Evolutionary conservation across 2,329 filamentous ascomycete genomes (phyloP).

Genomic region (Aureobasidium uvarum): DNA sequence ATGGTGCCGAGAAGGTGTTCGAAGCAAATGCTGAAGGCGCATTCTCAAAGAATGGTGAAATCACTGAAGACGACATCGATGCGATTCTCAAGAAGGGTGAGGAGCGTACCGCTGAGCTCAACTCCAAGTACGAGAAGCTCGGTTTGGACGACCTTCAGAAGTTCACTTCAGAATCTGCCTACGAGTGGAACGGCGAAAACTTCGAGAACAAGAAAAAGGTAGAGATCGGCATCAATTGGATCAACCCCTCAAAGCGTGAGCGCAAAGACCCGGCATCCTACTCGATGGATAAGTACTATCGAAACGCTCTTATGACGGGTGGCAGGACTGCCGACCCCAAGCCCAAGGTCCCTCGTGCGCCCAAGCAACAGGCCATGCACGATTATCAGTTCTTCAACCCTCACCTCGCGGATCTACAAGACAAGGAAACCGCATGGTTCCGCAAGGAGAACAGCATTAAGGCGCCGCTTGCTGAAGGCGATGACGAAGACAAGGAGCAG

Average conservation of each 20-base stretch:
- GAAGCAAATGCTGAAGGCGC: conserved; percentile 64
- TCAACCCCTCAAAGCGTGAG: conserved; percentile 97
- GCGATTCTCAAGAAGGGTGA: conserved; percentile 82
- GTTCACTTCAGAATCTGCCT: conserved; percentile 94
- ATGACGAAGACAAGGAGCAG: conserved; percentile 81
- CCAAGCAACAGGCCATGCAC: conserved; percentile 86
- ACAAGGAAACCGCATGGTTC: conserved; percentile 93
- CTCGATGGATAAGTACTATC: conserved; percentile 98
- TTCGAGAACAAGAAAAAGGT: conserved; percentile 85
- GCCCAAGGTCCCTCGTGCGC: conserved; percentile 91
- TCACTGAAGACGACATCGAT: conserved; percentile 90
- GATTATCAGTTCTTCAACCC: conserved; percentile 97
- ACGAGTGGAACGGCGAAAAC: conserved; percentile 98
- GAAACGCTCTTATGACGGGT: conserved; percentile 81
- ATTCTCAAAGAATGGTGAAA: conserved; percentile 59
- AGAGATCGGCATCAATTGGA: conserved; percentile 91
- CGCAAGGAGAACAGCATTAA: conserved; percentile 97
- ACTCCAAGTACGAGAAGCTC: conserved; percentile 92
- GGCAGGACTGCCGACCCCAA: conserved; percentile 78
- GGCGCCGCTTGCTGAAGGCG: conserved; percentile 80
- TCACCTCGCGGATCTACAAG: conserved; percentile 81
- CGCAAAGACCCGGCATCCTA: conserved; percentile 91
- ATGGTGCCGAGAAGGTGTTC: conserved; percentile 95
- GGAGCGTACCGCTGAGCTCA: conserved; percentile 82
- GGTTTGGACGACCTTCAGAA: conserved; percentile 97